phyloP scores from a whole-genome alignment of 345 rosid genomes.

The Cardamine chenopodiifolia region DNA sequence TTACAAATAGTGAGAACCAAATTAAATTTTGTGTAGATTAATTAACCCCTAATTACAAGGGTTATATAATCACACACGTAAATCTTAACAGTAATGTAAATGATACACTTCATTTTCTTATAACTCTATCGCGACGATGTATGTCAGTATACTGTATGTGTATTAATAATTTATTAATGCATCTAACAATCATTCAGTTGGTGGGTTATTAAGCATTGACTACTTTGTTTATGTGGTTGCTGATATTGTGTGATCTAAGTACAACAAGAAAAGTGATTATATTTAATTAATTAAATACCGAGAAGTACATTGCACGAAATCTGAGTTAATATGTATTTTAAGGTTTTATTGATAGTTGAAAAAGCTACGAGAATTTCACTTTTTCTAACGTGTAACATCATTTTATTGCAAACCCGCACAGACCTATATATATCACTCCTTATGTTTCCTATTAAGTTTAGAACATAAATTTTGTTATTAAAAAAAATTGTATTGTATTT shows the following conservation, averaged over 20 bases:
- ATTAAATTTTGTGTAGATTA: neutral
- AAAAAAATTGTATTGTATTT: too few species aligned
- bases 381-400: neutral
- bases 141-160: neutral
- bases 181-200: slow-evolving; percentile 19
- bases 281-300: neutral
- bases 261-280: slow-evolving; percentile 18
- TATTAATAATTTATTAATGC: neutral
- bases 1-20: neutral
- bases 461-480: too few species aligned
- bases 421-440: neutral
- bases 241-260: slow-evolving; percentile 26
- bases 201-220: slow-evolving; percentile 23
- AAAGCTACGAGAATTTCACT: neutral
- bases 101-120: neutral
- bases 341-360: neutral
- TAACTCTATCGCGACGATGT: neutral
- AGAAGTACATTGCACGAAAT: neutral
- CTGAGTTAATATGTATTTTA: neutral
- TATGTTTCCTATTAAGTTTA: neutral
- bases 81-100: neutral
- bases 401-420: neutral
- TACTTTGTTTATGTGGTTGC: slow-evolving; percentile 6
- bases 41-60: neutral
- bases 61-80: neutral